phyloP scores from a whole-genome alignment of 768 basidiomycete species.

The Suillus subluteus region DNA sequence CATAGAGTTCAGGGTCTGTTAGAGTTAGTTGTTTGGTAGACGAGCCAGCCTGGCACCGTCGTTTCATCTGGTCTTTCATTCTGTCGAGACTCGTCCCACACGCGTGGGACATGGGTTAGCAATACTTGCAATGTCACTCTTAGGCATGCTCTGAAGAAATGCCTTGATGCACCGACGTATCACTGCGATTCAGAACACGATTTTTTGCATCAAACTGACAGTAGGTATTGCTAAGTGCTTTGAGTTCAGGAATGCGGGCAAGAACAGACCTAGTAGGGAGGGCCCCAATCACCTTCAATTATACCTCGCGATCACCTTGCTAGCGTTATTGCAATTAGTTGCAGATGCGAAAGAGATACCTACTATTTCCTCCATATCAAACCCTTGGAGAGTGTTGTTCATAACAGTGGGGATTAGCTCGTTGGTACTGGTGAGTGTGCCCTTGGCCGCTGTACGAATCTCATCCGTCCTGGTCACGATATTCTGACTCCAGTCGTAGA shows the following conservation, averaged over 20 bases:
- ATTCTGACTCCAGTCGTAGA: neutral
- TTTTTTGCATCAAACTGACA: neutral
- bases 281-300: conserved; percentile 13
- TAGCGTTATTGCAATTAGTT: conserved; percentile 9
- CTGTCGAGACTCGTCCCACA: neutral
- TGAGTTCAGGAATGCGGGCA: neutral
- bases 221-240: neutral
- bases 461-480: neutral
- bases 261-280: conserved; percentile 6
- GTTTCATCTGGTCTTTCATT: neutral
- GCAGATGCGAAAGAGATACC: conserved; percentile 18
- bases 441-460: neutral
- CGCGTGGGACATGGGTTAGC: neutral
- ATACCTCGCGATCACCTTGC: neutral
- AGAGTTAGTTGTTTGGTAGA: neutral
- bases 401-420: conserved; percentile 19
- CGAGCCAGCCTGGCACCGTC: neutral
- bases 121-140: neutral
- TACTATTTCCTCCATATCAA: conserved; percentile 16
- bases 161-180: neutral
- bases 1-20: neutral
- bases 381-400: conserved; percentile 16
- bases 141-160: neutral
- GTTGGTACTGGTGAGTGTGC: conserved; percentile 6
- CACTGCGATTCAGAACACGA: neutral